Conservation (phyloP, 257 asterid genomes). For the Nicotiana knightiana region DNA sequence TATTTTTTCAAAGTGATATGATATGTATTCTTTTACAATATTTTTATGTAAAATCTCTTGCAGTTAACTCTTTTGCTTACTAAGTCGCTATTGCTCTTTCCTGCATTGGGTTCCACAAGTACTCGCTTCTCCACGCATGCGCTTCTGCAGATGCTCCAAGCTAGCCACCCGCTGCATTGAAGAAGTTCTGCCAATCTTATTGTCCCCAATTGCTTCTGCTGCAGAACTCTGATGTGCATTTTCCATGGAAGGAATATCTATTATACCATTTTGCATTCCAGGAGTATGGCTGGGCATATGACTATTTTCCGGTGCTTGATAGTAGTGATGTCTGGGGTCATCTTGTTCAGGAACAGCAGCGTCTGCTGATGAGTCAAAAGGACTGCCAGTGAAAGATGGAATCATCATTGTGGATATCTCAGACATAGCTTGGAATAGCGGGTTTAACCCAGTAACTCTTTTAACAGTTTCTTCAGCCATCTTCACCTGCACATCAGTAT, state of each 20-base stretch:
- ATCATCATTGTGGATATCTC: constrained; percentile 59
- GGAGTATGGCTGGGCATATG: constrained; percentile 28
- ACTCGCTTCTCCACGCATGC: constrained; percentile 48
- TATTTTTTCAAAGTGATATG: neutral
- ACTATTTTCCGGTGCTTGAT: constrained; percentile 36
- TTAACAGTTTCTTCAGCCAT: constrained; percentile 95
- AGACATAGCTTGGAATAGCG: constrained; percentile 75
- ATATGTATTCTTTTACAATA: neutral
- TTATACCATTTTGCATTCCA: constrained; percentile 34
- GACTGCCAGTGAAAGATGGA: constrained; percentile 54
- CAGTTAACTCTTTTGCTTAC: neutral
- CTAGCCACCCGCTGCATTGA: constrained; percentile 87
- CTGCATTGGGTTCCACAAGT: constrained; percentile 32
- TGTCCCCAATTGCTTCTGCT: constrained; percentile 15
- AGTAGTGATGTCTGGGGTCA: constrained; percentile 41
- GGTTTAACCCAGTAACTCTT: constrained; percentile 79
- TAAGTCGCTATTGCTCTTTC: constrained; percentile 15
- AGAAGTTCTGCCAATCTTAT: constrained; percentile 38
- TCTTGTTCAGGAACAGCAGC: constrained; percentile 67
- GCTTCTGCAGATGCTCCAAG: constrained; percentile 85
- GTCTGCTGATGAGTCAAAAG: constrained; percentile 60
- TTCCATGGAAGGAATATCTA: constrained; percentile 32
- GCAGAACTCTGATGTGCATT: constrained; percentile 26
- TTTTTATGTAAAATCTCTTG: neutral
- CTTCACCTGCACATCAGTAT: constrained; percentile 51